A percentile compares a stretch with the other conserved stretches of the same genome.
Evolutionary conservation across 2,329 filamentous ascomycete species (phyloP).

Genomic region (Apiospora marii): DNA sequence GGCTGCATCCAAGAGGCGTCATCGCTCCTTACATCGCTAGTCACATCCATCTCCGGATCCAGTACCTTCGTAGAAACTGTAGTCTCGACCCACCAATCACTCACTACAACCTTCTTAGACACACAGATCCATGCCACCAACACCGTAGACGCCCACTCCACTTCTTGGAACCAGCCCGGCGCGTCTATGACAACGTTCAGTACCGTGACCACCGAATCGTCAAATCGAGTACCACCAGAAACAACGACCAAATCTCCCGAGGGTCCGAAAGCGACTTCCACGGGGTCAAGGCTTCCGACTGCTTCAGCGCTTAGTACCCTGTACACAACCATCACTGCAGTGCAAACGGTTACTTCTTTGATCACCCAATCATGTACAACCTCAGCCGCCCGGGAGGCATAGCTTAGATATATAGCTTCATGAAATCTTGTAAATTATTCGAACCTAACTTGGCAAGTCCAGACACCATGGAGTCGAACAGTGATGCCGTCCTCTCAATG

Average conservation of each 20-base stretch:
- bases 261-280: background rate
- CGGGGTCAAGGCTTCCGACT: background rate
- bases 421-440: constrained; percentile 6
- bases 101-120: constrained; percentile 6
- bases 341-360: constrained; percentile 13
- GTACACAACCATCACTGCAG: background rate
- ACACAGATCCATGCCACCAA: background rate
- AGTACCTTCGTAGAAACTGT: background rate
- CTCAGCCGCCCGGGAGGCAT: background rate
- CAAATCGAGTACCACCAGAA: too few relatives aligned
- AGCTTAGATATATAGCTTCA: constrained; percentile 7
- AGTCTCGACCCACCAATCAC: background rate
- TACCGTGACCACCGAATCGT: too few relatives aligned
- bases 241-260: too few relatives aligned
- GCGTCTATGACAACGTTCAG: too few relatives aligned
- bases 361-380: background rate
- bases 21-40: constrained; percentile 1
- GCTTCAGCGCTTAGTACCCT: constrained; percentile 7
- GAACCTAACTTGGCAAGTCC: background rate
- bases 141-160: background rate
- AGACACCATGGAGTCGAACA: background rate
- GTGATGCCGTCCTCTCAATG: constrained; percentile 1
- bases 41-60: background rate
- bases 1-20: background rate
- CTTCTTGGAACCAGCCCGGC: too few relatives aligned